These are phyloP conservation scores for Eimeria mitis DNA, from an alignment of 169 alveolate genomes.

Conservation along the genomic window DNA sequence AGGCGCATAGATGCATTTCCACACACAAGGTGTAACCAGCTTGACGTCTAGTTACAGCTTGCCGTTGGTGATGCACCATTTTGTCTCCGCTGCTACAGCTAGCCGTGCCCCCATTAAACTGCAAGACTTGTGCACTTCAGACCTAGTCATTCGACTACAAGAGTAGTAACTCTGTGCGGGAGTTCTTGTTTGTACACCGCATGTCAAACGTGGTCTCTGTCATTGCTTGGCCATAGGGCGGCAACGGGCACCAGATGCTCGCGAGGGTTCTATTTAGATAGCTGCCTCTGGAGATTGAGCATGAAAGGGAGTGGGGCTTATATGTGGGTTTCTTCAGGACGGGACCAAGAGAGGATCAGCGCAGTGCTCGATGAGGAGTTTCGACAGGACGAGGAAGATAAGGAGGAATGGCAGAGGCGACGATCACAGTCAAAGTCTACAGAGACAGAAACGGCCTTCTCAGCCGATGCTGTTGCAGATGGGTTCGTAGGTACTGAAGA, in stretches of 20 bases:
- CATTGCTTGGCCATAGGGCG: neutral
- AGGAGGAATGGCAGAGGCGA: slow-evolving; percentile 10
- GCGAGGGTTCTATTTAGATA: neutral
- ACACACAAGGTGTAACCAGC: too few species aligned
- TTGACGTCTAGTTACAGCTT: neutral
- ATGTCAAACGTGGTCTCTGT: neutral
- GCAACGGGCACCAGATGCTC: neutral
- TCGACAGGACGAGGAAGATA: slow-evolving; percentile 13
- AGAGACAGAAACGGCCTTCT: neutral
- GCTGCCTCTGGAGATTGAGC: neutral
- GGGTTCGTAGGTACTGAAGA: slow-evolving; percentile 11
- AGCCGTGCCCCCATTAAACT: neutral
- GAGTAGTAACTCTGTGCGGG: neutral
- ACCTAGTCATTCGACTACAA: neutral
- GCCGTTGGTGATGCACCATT: neutral
- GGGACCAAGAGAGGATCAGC: slow-evolving; percentile 49
- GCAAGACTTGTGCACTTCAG: neutral
- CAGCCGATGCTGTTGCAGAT: slow-evolving; percentile 33
- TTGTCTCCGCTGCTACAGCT: neutral
- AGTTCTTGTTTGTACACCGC: neutral
- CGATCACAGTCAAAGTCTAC: neutral
- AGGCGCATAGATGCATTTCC: too few species aligned
- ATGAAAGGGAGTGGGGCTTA: neutral
- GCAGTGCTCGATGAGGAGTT: slow-evolving; percentile 57
- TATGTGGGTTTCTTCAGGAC: neutral